Conservation (phyloP, 1,139 yeast species). For the Suhomyces bokatorum region DNA sequence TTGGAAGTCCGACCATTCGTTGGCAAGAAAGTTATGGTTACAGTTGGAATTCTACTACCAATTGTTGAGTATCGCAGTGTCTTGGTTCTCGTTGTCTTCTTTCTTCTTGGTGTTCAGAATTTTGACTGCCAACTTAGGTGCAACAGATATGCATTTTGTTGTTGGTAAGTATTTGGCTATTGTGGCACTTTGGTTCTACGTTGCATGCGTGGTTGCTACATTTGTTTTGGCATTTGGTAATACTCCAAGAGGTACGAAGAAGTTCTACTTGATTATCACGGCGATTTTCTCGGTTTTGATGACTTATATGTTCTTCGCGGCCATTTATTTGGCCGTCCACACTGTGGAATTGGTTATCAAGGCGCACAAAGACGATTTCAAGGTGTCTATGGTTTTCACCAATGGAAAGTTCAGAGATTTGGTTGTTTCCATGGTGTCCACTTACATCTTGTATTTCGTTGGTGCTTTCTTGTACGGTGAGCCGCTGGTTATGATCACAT, state of each 20-base stretch:
- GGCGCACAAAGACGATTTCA: constrained; percentile 45
- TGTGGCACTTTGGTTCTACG: constrained; percentile 27
- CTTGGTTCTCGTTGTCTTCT: constrained; percentile 80
- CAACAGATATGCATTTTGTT: constrained; percentile 39
- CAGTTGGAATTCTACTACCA: constrained; percentile 75
- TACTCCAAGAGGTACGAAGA: constrained; percentile 28
- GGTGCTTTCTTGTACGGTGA: constrained; percentile 76
- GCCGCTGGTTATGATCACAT: constrained; percentile 78
- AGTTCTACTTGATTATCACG: constrained; percentile 24
- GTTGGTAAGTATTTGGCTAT: constrained; percentile 27
- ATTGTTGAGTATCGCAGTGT: constrained; percentile 60
- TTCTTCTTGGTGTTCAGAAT: constrained; percentile 74
- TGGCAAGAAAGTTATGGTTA: constrained; percentile 59
- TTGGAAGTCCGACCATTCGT: constrained; percentile 68
- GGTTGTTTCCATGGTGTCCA: constrained; percentile 80
- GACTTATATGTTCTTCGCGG: constrained; percentile 54
- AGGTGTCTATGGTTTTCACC: constrained; percentile 51
- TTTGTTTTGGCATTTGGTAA: constrained; percentile 32
- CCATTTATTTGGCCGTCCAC: constrained; percentile 76
- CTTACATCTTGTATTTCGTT: constrained; percentile 76
- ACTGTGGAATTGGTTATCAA: constrained; percentile 49
- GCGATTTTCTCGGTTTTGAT: constrained; percentile 27
- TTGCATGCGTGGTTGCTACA: constrained; percentile 26
- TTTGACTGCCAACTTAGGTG: constrained; percentile 57
- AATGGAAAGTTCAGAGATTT: constrained; percentile 77